Evolutionary conservation across 2,329 filamentous ascomycete genomes (phyloP), one percentile per base, ranked within the genome.

Genomic region (Claviceps citrina): DNA sequence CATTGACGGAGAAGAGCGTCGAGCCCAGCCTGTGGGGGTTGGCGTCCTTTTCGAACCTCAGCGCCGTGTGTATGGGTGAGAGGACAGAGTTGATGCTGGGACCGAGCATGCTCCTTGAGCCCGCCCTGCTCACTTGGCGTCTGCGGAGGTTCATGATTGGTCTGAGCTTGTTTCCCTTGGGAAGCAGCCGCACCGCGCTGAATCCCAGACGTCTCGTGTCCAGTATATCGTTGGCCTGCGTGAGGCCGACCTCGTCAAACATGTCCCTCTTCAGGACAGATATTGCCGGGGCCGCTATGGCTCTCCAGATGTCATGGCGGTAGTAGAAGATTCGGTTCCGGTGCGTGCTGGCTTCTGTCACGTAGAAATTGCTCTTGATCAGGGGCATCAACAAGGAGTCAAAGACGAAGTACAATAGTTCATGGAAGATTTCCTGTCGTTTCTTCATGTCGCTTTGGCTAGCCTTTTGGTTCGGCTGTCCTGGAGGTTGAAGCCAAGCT

Each of bases 391-490:
- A 55, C 18, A 95, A 68, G 0, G 87, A 95, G 58, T 98, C 91
- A 51, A 98, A 91, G 4, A 93, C 48, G 55, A 87, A 98, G 61
- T 95, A 96, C 6, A 96, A 52, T 43, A 96, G 78, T 56, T 98
- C 91, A 39, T 77, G 62, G 36, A 95, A 73, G 0, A 96, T 68
- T 52, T 95, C 83, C 20, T 64, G 66, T 9, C 87, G 78, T 58
- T 95, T 96, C 6, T 64, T 61, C 24, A 73, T 65, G 53, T 96
- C 89, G 0, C 80, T 78, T 43, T 68, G 65, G 44, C 81, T 81
- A 37, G 81, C 64, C 40, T 79, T 87, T 8, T 57, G 52, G 2
- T 55, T 57, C 12, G 55, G 49, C 1, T 68, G 54, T 10, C 58
- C 59, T 1, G 71, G 70, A 26, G 74, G 70, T 16, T 66, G 65